Base-by-base conservation (phyloP, 2,329 filamentous ascomycete species). In the Beauveria sp. region DNA sequence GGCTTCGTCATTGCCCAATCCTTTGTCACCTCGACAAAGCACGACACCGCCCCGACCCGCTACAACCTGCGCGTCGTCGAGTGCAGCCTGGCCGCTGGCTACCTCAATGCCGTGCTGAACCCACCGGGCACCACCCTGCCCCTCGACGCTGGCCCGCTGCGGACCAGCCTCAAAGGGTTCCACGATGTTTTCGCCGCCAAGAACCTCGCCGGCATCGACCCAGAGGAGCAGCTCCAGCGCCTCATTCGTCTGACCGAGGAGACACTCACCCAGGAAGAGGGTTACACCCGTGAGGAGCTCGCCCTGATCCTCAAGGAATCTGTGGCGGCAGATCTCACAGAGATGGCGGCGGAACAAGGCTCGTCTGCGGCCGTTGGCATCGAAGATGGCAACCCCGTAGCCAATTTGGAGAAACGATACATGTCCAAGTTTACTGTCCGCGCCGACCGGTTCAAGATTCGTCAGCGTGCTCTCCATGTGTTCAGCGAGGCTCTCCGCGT, bases 1-100 rank as follows among this genome's bases (percentile, higher is more conserved):
- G 91, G 87, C 66, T 97, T 99, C 74, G 82, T 99, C 65, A 92
- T 97, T 66, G 93, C 92, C 8, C 94, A 99, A 73, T 96, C 90
- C 63, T 96, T 96, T 72, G 89, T 99, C 63, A 88, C 89, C 18
- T 90, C 93, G 5, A 92, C 97, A 79, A 99, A 99, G 77, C 90
- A 94, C 70, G 89, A 93, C 64, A 96, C 93, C 1, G 94, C 89
- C 0, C 93, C 93, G 0, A 87, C 96, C 65, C 91, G 93, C 80
- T 99, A 97, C 80, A 99, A 99, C 74, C 84, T 99, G 26, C 89
- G 94, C 30, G 94, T 99, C 1, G 94, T 97, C 43, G 94, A 99
- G 76, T 96, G 91, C 77, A 94, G 89, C 59, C 82, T 99, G 37
- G 94, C 94, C 3, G 92, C 94, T 3, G 83, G 82, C 26, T 85